Conservation (phyloP, 1,139 yeast genomes). For the Pichia sorboxylosa region DNA sequence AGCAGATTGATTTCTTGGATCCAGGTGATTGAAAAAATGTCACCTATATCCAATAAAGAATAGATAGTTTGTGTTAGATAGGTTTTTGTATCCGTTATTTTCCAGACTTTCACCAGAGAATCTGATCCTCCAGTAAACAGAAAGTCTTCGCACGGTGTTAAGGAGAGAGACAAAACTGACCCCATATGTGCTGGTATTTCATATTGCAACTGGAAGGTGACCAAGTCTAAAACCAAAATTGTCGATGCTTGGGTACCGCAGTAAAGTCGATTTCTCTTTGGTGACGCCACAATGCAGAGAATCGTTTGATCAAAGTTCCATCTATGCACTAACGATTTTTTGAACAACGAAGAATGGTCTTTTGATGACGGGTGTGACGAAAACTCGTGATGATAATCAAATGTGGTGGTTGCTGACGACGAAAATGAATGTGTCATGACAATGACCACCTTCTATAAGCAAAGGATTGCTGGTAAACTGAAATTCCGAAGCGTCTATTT, state of each 20-base stretch:
- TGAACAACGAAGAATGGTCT: conserved; percentile 9
- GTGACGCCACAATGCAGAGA: conserved; percentile 64
- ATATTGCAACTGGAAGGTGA: conserved; percentile 44
- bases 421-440: too few species aligned
- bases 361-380: conserved; percentile 3
- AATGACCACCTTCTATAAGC: too few species aligned
- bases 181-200: conserved; percentile 44
- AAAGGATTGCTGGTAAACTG: too few species aligned
- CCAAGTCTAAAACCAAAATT: conserved; percentile 59
- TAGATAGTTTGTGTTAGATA: conserved; percentile 50
- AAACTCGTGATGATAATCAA: conserved; percentile 11
- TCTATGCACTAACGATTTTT: conserved; percentile 36
- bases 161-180: conserved; percentile 58
- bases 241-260: conserved; percentile 95
- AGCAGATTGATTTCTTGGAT: conserved; percentile 47
- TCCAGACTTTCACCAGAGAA: conserved; percentile 80
- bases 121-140: conserved; percentile 86
- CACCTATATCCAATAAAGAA: conserved; percentile 82
- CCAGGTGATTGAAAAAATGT: conserved; percentile 77
- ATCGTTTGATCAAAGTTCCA: conserved; percentile 72
- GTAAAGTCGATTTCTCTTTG: conserved; percentile 45
- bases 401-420: too few species aligned
- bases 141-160: conserved; percentile 45
- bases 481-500: too few species aligned
- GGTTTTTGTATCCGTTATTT: conserved; percentile 27